Evolutionary conservation across 2,329 filamentous ascomycete genomes (phyloP).

Genomic region (Mariannaea elegans): DNA sequence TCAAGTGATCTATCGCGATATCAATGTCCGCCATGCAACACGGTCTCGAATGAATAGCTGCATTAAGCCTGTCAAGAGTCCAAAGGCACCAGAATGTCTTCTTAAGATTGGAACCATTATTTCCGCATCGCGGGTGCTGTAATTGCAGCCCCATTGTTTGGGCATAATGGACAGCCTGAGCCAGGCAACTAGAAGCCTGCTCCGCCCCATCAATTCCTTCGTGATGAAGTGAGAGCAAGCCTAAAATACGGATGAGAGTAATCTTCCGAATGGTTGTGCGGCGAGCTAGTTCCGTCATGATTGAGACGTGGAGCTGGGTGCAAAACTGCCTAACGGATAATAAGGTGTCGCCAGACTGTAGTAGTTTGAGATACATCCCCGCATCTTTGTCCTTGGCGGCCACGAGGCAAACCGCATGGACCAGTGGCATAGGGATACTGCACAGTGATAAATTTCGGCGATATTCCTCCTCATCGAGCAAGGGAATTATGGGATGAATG

Average conservation of each 20-base stretch:
- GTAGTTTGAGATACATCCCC: neutral
- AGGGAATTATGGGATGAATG: neutral
- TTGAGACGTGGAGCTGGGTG: neutral
- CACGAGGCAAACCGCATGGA: conserved; percentile 4
- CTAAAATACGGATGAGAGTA: neutral
- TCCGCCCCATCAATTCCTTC: conserved; percentile 8
- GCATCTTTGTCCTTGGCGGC: conserved; percentile 1
- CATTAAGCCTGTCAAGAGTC: conserved; percentile 7
- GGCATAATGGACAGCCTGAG: conserved; percentile 6
- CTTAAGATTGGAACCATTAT: neutral
- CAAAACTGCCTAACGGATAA: neutral
- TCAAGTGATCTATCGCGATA: conserved; percentile 1
- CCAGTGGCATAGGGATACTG: neutral
- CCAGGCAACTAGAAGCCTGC: neutral
- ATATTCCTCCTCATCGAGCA: neutral
- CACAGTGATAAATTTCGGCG: neutral
- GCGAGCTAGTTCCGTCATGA: neutral
- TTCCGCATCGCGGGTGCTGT: neutral
- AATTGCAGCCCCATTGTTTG: conserved; percentile 2
- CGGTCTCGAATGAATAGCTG: conserved; percentile 10
- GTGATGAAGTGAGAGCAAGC: conserved; percentile 1
- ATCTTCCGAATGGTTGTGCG: neutral
- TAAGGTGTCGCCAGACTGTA: neutral
- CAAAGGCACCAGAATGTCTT: conserved; percentile 9
- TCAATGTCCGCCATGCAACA: conserved; percentile 3